phyloP scores from a whole-genome alignment of 164 flowering plant genomes.

The Hamamelis virginiana region DNA sequence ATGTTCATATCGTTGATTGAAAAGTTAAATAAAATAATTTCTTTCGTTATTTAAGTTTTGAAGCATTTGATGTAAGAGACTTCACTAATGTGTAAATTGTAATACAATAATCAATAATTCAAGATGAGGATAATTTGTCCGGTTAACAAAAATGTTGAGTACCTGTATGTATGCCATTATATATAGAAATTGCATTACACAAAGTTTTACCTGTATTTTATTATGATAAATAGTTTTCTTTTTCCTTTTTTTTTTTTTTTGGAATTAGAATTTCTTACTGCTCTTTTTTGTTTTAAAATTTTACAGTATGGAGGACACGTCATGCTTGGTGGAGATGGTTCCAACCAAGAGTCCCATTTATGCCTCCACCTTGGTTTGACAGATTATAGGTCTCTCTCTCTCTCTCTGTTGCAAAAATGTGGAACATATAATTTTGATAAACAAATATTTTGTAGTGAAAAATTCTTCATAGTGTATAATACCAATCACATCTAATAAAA shows the following conservation, averaged over 20 bases:
- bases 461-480: too few species aligned
- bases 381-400: conserved; percentile 70
- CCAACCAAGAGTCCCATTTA: conserved; percentile 35
- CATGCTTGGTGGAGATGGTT: conserved; percentile 24
- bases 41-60: not conserved
- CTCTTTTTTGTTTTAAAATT: not conserved
- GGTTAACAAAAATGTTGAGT: not conserved
- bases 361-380: conserved; percentile 84
- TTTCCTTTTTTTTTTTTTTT: too few species aligned
- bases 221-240: not conserved
- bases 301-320: conserved; percentile 67
- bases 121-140: not conserved
- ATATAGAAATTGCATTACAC: not conserved
- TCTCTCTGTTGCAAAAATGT: conserved; percentile 1
- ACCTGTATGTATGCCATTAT: not conserved
- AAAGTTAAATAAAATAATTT: not conserved
- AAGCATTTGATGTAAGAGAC: not conserved
- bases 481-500: too few species aligned
- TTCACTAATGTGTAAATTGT: not conserved
- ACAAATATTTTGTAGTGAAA: too few species aligned
- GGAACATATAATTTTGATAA: too few species aligned
- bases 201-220: not conserved
- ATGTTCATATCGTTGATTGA: not conserved
- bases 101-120: not conserved
- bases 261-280: not conserved